Base-by-base conservation (phyloP, 139 green algal genomes). In the Diplosphaera chodatii region DNA sequence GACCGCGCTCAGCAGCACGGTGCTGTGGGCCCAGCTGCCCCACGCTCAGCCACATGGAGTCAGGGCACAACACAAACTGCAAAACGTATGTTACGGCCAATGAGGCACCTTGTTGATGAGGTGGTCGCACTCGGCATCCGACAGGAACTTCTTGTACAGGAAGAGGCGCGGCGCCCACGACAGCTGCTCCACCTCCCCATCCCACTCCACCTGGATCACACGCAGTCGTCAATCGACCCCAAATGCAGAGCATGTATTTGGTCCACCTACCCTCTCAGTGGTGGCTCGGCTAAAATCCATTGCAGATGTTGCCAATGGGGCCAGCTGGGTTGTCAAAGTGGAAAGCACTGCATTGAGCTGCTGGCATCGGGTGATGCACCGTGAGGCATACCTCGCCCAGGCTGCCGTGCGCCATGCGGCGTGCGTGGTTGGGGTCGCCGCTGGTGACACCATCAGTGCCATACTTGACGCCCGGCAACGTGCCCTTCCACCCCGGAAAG, bases 141-240 rank as follows among this genome's bases (percentile, higher is more conserved):
- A 71, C 32, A 90, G 55, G 66, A 90, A 90, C 29, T 75, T 68
- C 63, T 87, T 82, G 55, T 82, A 86, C 22, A 85, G 37, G 55
- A 82, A 82, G 16, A 75, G 79, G 16, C 82, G 73, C 0, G 82
- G 82, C 33, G 34, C 33, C 69, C 79, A 84, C 0, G 82, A 88
- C 5, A 89, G 20, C 72, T 86, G 74, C 32, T 86, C 63, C 37
- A 89, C 78, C 67, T 75, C 72, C 15, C 84, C 84, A 1, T 63
- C 64, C 79, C 82, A 89, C 33, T 78, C n/a, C 64, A 84, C 84
- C 84, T 89, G 76, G n/a, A n/a, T n/a, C n/a, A n/a, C n/a, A n/a
- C n/a, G n/a, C n/a, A n/a, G n/a, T n/a, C n/a, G n/a, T n/a, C n/a
- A n/a, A n/a, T n/a, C n/a, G n/a, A n/a, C n/a, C n/a, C n/a, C n/a